Evolutionary conservation across 306 rosid genomes (phyloP), one percentile per base, ranked within the genome.

Genomic region (Cucurbita argyrosperma): DNA sequence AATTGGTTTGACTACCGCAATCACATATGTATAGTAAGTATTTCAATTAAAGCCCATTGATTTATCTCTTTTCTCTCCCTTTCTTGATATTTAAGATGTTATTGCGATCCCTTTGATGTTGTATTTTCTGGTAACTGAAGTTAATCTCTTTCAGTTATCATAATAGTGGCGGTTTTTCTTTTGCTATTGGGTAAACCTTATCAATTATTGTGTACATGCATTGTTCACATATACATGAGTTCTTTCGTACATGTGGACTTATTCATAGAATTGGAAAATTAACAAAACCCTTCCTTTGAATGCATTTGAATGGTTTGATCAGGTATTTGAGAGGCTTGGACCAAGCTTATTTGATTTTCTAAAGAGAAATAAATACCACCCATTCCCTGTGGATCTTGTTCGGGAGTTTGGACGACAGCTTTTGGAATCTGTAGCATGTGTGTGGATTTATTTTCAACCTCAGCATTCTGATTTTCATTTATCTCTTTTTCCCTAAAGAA

Each of bases 281-380:
- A 90, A 91, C 88, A 65, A 82, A 85, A 77, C 71, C 88, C 80
- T 86, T 85, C 86, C 85, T 89, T 85, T 88, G 85, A 58, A 88
- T 86, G 85, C 85, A 82, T 92, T 86, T 88, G 77, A 87, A 90
- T 92, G 92, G 86, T 90, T 81, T 90, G 86, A 83, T 90, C 98
- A 92, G 96, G 96, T 92, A 77, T 92, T 88, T 92, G 98, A 92
- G 93, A 92, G 86, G 96, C 98, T 92, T 90, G 98, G 96, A 83
- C 96, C 98, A 87, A 92, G 98, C 76, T 92, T 90, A 87, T 92
- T 90, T 92, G 98, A 92, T 87, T 92, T 92, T 90, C 91, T 90
- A 88, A 92, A 88, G 98, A 87, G 98, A 90, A 92, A 88, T 90
- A 92, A 85, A 87, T 90, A 90, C 91, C 86, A 89, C 87, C 91